Base-by-base conservation (phyloP, 768 basidiomycete genomes). In the Suillus placidus region DNA sequence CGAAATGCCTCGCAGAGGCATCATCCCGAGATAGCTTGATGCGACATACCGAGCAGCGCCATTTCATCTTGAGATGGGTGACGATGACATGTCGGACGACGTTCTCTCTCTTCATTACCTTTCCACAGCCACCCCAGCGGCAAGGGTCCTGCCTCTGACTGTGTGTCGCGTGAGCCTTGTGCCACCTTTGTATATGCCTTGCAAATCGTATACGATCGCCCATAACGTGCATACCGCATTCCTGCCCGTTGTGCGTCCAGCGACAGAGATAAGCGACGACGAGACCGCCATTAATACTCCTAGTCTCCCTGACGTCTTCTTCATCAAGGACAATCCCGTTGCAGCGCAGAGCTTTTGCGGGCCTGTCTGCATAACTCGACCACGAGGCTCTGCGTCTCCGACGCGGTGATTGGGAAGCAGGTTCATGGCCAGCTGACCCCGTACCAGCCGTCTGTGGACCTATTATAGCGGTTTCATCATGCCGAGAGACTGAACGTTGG, bases 91-190 rank as follows among this genome's bases (percentile, higher is more conserved):
- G 75, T 10, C 75, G 74, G 2, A 76, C 68, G 3, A 76, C 74
- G 18, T 77, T 76, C 63, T 76, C 75, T 64, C 74, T 75, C 61
- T 73, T 76, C 73, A 76, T 73, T 64, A 61, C 52, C 64, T 72
- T 72, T 14, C 68, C 68, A 47, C 76, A 76, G 51, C 45, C 60
- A 12, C 68, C 66, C 75, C 76, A 77, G 4, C 26, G 70, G 43
- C 75, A 76, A 23, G 26, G 0, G 2, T 70, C 67, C 14, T 68
- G 66, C 16, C n/a, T 5, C 6, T 55, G 12, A 34, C 70, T 63
- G 12, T 69, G 65, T 20, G 65, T 70, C 0, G 61, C 70, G 16
- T 71, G 66, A 10, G 71, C 67, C 35, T 55, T 70, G 26, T 76
- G 75, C 58, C 71, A 45, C 14, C 62, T 67, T 8, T 76, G 74